Base-by-base conservation (phyloP, 768 basidiomycete genomes). In the Rhodosporidiobolus odoratus region DNA sequence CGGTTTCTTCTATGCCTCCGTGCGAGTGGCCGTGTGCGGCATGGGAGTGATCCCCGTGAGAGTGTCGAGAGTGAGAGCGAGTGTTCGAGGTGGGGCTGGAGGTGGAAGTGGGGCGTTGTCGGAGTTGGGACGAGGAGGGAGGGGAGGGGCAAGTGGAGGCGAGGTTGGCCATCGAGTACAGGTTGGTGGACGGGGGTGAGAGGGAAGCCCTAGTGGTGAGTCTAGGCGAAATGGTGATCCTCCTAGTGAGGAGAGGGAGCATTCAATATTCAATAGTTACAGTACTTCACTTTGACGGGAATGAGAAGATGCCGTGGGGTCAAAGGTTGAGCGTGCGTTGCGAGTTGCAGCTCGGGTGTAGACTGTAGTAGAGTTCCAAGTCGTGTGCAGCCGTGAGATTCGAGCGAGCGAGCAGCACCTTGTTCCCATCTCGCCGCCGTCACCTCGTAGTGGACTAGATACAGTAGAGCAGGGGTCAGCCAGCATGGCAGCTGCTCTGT, bases 1-100 rank as follows among this genome's bases (percentile, higher is more conserved):
- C 87, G 40, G 87, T 85, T 43, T 86, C 86, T 67, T 86, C 85
- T 43, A 80, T 25, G 48, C 48, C 78, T 66, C 87, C 84, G 57
- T 83, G 85, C 43, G 84, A 83, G 62, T 88, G 84, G 77, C 88
- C 87, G 19, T 88, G 84, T 77, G 88, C 87, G 19, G 34, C 30
- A 56, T 71, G 69, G 34, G 66, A 62, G 43, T 75, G 74, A 45
- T n/a, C 48, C 48, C 8, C 48, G 9, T 25, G 12, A 10, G 5
- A 27, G 13, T 57, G 69, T 64, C 30, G 64, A 63, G 61, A 71
- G 73, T 4, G 56, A 58, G 43, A 70, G 73, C 25, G 53, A 53
- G 61, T 73, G 75, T 7, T 47, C 47, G n/a, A 65, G 53, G 65
- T 66, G 60, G 34, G 32, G 16, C 30, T 27, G 43, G 40, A 35